Evolutionary conservation across 108 stramenopile species (phyloP).

Genomic region (Aurantiochytrium sp.): DNA sequence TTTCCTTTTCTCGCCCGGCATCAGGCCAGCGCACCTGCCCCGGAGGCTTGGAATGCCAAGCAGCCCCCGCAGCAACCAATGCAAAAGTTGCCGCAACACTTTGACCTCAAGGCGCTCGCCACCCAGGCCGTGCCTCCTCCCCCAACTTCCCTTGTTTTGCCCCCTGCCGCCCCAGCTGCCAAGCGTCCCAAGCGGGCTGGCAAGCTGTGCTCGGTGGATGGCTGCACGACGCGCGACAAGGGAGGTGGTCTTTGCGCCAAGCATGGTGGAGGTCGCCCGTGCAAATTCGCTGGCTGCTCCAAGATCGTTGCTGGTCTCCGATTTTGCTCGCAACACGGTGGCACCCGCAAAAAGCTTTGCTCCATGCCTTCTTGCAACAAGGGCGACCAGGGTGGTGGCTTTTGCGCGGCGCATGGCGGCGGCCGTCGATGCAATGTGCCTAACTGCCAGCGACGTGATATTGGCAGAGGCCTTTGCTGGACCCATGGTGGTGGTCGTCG

Average conservation of each 20-base stretch:
- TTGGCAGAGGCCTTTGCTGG: not conserved
- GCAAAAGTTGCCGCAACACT: not conserved
- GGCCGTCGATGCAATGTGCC: not conserved
- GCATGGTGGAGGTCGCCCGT: slow-evolving; percentile 5
- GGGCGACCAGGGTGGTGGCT: slow-evolving; percentile 15
- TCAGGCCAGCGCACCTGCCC: not conserved
- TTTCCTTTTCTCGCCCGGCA: not conserved
- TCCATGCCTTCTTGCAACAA: not conserved
- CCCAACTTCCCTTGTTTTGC: not conserved
- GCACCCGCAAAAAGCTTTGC: slow-evolving; percentile 1
- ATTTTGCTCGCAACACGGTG: not conserved
- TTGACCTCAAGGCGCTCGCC: no score
- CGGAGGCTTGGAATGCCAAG: not conserved
- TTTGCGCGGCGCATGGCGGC: slow-evolving; percentile 10
- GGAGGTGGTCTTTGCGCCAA: slow-evolving; percentile 11
- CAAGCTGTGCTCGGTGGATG: not conserved
- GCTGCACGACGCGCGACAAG: slow-evolving; percentile 18
- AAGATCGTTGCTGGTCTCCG: slow-evolving; percentile 6
- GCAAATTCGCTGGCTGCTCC: not conserved
- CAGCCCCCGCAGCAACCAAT: not conserved
- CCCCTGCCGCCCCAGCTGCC: not conserved
- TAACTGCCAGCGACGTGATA: not conserved
- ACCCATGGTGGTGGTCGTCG: not conserved
- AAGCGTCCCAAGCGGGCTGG: not conserved
- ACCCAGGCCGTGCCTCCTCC: not conserved